Evolutionary conservation across 1,284 basidiomycete species (phyloP).

Genomic region (Chiua sp.): DNA sequence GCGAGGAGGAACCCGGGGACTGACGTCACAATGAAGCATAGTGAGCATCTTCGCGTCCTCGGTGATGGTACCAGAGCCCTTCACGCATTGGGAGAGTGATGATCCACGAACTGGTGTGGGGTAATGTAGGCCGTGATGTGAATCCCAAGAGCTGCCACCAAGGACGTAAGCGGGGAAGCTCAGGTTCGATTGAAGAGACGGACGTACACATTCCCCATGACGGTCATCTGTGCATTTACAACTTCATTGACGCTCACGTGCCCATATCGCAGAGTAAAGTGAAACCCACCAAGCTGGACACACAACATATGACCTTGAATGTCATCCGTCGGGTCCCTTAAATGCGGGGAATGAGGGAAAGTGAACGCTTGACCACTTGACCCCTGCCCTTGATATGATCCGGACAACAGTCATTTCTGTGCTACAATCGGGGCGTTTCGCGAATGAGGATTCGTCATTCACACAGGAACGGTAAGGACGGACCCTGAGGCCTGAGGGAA

Average conservation of each 20-base stretch:
- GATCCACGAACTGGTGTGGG: conserved; percentile 26
- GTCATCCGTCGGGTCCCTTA: conserved; percentile 27
- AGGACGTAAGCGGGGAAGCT: conserved; percentile 29
- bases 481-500: conserved; percentile 41
- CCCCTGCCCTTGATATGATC: conserved; percentile 30
- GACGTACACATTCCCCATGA: conserved; percentile 33
- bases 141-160: conserved; percentile 32
- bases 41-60: conserved; percentile 32
- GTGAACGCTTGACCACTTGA: conserved; percentile 8
- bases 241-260: conserved; percentile 22
- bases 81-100: conserved; percentile 24
- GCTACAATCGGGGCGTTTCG: conserved; percentile 28
- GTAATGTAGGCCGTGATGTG: conserved; percentile 30
- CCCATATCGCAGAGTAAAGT: conserved; percentile 26
- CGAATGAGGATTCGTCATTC: conserved; percentile 12
- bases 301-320: conserved; percentile 30
- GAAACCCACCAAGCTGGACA: conserved; percentile 28
- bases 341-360: conserved; percentile 14
- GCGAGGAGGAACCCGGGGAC: conserved; percentile 16
- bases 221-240: conserved; percentile 31
- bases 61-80: conserved; percentile 21
- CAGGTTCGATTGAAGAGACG: conserved; percentile 11
- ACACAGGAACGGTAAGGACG: conserved; percentile 36
- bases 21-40: conserved; percentile 32
- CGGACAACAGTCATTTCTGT: conserved; percentile 19